Percentiles rank a stretch among this genome's conserved stretches.
phyloP scores from a whole-genome alignment of 371 early-diverging fungal genomes.

The Blakeslea trispora region DNA sequence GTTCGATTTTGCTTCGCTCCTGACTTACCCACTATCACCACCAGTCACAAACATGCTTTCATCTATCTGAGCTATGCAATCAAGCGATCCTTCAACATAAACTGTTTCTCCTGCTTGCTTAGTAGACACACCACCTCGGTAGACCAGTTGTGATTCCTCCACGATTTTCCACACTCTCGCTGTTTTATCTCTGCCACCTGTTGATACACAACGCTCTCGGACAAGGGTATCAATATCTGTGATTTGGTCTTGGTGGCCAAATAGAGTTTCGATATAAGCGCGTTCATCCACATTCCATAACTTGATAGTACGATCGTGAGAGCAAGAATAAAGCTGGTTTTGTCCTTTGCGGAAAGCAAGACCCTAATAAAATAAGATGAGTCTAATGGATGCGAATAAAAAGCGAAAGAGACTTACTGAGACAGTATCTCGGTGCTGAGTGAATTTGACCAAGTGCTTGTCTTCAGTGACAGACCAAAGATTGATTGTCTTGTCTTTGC shows the following conservation, averaged over 20 bases:
- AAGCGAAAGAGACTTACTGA: too few species aligned
- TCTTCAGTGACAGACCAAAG: conserved; percentile 86
- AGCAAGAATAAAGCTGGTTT: conserved; percentile 90
- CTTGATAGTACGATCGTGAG: conserved; percentile 93
- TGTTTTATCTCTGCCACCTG: conserved; percentile 91
- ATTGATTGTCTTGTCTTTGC: conserved; percentile 87
- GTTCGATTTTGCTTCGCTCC: too few species aligned
- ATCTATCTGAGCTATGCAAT: conserved; percentile 87
- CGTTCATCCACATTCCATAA: conserved; percentile 93
- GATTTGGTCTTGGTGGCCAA: conserved; percentile 95
- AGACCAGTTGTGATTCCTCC: conserved; percentile 93
- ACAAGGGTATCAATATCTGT: conserved; percentile 76
- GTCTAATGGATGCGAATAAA: too few species aligned
- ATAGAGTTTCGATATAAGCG: conserved; percentile 94
- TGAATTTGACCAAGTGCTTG: conserved; percentile 71
- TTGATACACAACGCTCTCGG: conserved; percentile 90
- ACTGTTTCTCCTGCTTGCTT: conserved; percentile 36
- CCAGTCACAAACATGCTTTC: conserved; percentile 91
- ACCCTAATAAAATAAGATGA: conserved; percentile 52
- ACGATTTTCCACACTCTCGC: conserved; percentile 93
- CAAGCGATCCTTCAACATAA: conserved; percentile 77
- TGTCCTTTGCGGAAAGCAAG: conserved; percentile 82
- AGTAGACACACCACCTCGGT: conserved; percentile 77
- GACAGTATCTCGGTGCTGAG: conserved; percentile 91
- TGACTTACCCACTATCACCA: conserved; percentile 82